Conservation (phyloP, 1,284 basidiomycete genomes). For the Ustilago esculenta region DNA sequence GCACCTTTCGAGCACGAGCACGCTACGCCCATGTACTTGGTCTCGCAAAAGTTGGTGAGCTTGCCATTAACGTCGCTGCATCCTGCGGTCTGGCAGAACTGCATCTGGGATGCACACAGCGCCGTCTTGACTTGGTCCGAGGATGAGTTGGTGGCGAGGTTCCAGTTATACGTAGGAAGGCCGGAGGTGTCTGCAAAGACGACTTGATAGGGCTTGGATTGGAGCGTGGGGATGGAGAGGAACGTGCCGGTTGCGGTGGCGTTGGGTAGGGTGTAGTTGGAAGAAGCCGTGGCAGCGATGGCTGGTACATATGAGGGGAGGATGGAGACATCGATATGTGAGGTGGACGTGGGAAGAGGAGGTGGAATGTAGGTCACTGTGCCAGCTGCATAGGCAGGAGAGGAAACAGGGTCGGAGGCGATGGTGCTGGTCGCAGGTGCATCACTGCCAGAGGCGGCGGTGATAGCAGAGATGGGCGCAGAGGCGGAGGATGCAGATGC, state of each 20-base stretch:
- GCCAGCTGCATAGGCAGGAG: slow-evolving; percentile 39
- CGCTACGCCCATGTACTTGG: slow-evolving; percentile 50
- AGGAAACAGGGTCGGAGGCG: slow-evolving; percentile 15
- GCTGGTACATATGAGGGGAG: slow-evolving; percentile 31
- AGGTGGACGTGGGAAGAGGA: slow-evolving; percentile 21
- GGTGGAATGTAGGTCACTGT: slow-evolving; percentile 37
- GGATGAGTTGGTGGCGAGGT: slow-evolving; percentile 34
- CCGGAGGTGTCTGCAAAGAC: slow-evolving; percentile 40
- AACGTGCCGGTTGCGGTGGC: slow-evolving; percentile 46
- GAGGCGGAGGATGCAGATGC: not conserved
- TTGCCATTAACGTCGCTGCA: slow-evolving; percentile 46
- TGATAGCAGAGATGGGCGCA: slow-evolving; percentile 13
- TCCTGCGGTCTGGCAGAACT: slow-evolving; percentile 58
- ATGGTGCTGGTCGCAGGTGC: slow-evolving; percentile 28
- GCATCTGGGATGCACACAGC: slow-evolving; percentile 56
- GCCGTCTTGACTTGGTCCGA: slow-evolving; percentile 21
- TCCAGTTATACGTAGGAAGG: slow-evolving; percentile 36
- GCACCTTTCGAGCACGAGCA: slow-evolving; percentile 57
- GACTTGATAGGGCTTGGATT: slow-evolving; percentile 46
- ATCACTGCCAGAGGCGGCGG: slow-evolving; percentile 21
- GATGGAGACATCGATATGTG: slow-evolving; percentile 30
- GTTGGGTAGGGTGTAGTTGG: slow-evolving; percentile 53
- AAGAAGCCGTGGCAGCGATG: slow-evolving; percentile 33
- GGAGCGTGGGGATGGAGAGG: slow-evolving; percentile 22
- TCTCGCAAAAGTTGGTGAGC: slow-evolving; percentile 63